Conservation (phyloP, 495 filamentous ascomycete species). For the Penicillium simplicissimum region DNA sequence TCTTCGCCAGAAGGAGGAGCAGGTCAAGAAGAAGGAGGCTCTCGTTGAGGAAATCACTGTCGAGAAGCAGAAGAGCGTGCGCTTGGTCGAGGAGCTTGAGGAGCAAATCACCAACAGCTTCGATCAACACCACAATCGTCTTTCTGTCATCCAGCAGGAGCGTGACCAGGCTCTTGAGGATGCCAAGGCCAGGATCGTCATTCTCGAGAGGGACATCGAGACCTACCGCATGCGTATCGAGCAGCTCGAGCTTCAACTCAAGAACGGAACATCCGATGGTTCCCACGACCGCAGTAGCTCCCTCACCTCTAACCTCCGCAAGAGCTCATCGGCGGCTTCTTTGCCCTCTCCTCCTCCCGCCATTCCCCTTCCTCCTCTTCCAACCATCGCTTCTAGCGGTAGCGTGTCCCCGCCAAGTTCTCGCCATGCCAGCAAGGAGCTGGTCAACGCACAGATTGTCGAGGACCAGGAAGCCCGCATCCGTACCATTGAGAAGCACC, state of each 20-base stretch:
- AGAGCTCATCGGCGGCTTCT: constrained; percentile 78
- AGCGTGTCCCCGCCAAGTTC: constrained; percentile 50
- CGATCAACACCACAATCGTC: constrained; percentile 88
- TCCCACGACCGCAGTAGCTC: constrained; percentile 74
- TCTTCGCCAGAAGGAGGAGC: constrained; percentile 66
- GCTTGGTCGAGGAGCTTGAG: constrained; percentile 92
- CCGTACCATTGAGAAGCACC: constrained; percentile 93
- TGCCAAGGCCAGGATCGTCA: constrained; percentile 44
- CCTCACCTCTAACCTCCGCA: constrained; percentile 74
- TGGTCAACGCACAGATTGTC: constrained; percentile 60
- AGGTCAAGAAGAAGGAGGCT: constrained; percentile 68
- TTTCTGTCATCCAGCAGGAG: constrained; percentile 65
- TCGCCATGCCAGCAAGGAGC: constrained; percentile 80
- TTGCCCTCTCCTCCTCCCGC: constrained; percentile 95
- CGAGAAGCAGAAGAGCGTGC: constrained; percentile 80
- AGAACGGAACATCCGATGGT: constrained; percentile 42
- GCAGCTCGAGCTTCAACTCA: constrained; percentile 52
- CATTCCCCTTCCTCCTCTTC: constrained; percentile 75
- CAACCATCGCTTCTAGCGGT: constrained; percentile 40
- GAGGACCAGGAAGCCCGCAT: constrained; percentile 96
- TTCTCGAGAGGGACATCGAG: constrained; percentile 54
- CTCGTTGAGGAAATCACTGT: constrained; percentile 59
- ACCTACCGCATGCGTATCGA: constrained; percentile 52
- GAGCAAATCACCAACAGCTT: constrained; percentile 94
- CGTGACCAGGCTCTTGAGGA: constrained; percentile 52